phyloP scores from a whole-genome alignment of 2,329 filamentous ascomycete species.

The Cytospora piceicola region DNA sequence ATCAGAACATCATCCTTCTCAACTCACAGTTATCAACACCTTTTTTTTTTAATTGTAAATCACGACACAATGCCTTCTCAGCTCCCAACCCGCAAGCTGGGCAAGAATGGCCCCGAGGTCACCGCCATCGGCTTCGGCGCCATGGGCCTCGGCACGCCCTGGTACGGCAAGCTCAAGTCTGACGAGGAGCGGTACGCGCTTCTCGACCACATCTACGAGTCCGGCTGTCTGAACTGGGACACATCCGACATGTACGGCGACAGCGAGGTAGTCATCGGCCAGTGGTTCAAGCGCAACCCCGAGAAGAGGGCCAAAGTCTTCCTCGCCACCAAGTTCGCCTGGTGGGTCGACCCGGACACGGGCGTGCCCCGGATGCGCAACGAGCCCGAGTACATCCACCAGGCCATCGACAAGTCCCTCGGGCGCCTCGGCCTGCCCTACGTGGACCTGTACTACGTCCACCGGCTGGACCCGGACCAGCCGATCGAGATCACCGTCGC shows the following conservation, averaged over 20 bases:
- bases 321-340: conserved; percentile 56
- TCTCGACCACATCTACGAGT: conserved; percentile 49
- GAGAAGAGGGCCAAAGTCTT: conserved; percentile 53
- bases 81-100: conserved; percentile 49
- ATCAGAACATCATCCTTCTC: not conserved
- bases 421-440: conserved; percentile 44
- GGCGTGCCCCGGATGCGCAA: conserved; percentile 37
- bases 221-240: conserved; percentile 50
- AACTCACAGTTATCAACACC: not conserved
- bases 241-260: conserved; percentile 50
- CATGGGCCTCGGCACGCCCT: conserved; percentile 53
- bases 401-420: conserved; percentile 47
- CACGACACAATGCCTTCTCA: conserved; percentile 28
- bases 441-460: conserved; percentile 54
- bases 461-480: conserved; percentile 46
- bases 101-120: conserved; percentile 56
- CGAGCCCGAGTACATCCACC: conserved; percentile 46
- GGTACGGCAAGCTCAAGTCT: conserved; percentile 41
- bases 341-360: conserved; percentile 35
- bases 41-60: too few relatives aligned
- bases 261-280: conserved; percentile 51
- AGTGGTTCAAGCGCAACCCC: conserved; percentile 50
- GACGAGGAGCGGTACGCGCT: conserved; percentile 50
- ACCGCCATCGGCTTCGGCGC: conserved; percentile 36
- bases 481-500: conserved; percentile 53